Evolutionary conservation across 2,329 filamentous ascomycete genomes (phyloP).

Genomic region (Monosporascus cannonballus): DNA sequence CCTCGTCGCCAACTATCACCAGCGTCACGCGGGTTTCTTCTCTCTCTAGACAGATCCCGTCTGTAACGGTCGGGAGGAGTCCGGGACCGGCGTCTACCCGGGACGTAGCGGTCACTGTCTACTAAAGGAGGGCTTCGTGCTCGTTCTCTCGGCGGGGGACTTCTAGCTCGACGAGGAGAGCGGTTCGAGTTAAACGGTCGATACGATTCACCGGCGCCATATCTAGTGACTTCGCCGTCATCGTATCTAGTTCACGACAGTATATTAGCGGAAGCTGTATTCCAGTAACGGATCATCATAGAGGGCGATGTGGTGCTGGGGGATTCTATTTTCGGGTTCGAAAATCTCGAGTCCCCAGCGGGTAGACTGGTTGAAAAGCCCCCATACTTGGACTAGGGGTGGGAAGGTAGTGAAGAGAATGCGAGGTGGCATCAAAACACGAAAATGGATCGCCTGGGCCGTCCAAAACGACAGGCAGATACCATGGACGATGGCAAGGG

Average conservation of each 20-base stretch:
- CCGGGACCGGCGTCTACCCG: constrained; percentile 35
- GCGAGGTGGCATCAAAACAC: too few relatives aligned
- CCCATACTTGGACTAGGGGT: too few relatives aligned
- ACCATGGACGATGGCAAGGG: too few relatives aligned
- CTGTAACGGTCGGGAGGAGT: constrained; percentile 34
- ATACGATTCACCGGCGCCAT: constrained; percentile 57
- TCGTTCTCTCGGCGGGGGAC: constrained; percentile 24
- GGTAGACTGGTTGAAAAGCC: too few relatives aligned
- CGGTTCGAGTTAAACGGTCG: constrained; percentile 49
- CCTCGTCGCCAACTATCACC: constrained; percentile 33
- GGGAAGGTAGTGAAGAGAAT: too few relatives aligned
- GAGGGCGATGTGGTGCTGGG: too few relatives aligned
- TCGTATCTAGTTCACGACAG: constrained; percentile 40
- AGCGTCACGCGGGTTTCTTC: constrained; percentile 5
- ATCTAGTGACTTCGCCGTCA: constrained; percentile 56
- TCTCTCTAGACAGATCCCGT: constrained; percentile 30
- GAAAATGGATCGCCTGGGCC: too few relatives aligned
- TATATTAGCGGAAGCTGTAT: neutral
- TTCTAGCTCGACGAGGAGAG: constrained; percentile 34
- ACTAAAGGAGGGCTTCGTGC: constrained; percentile 29
- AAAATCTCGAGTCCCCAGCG: too few relatives aligned
- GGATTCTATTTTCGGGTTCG: too few relatives aligned
- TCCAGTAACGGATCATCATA: too few relatives aligned
- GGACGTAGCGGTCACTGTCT: constrained; percentile 36
- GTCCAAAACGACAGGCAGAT: too few relatives aligned